Conservation (phyloP, 345 rosid species). For the Hibiscus tridactylites region DNA sequence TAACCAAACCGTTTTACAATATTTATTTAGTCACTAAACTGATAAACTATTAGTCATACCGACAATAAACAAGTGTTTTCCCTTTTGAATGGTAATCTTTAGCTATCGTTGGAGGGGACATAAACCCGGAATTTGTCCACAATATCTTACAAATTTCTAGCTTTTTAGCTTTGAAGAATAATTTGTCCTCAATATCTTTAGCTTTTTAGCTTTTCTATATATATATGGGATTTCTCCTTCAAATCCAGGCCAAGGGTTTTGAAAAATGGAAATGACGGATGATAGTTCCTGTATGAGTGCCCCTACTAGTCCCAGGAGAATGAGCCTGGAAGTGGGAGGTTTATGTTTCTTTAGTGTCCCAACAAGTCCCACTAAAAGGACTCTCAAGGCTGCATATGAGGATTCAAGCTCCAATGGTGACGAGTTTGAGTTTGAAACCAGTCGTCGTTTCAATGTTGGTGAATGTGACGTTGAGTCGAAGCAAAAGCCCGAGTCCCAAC, state of each 20-base stretch:
- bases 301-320: conserved; percentile 23
- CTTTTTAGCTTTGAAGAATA: background rate
- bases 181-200: background rate
- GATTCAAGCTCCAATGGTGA: conserved; percentile 10
- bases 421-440: conserved; percentile 32
- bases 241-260: background rate
- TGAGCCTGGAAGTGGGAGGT: conserved; percentile 5
- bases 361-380: conserved; percentile 15
- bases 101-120: background rate
- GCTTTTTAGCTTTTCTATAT: background rate
- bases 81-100: conserved; percentile 1
- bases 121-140: conserved; percentile 9
- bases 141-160: background rate
- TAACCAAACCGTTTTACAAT: background rate
- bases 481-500: background rate
- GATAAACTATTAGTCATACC: background rate
- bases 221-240: background rate
- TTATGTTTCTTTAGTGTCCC: conserved; percentile 23
- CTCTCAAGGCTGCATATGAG: background rate
- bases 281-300: conserved; percentile 18
- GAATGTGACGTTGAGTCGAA: background rate
- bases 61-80: background rate
- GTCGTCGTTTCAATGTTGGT: conserved; percentile 13
- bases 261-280: background rate
- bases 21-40: background rate